Evolutionary conservation across 2,329 filamentous ascomycete species (phyloP).

Genomic region (Mollisia scopiformis): DNA sequence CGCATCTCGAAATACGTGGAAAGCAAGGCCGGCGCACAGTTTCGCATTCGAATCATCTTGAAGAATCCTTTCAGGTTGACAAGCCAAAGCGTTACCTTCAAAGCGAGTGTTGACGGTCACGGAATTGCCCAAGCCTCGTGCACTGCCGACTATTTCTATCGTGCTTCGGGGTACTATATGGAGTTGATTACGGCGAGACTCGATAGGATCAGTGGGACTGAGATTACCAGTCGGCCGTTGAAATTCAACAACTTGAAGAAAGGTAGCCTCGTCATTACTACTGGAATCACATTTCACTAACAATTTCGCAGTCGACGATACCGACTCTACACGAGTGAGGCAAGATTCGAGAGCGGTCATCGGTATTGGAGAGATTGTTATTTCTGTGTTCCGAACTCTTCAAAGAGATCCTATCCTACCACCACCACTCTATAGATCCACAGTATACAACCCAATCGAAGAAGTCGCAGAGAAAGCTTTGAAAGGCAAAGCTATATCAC

Average conservation of each 20-base stretch:
- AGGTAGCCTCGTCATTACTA: neutral
- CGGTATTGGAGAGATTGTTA: constrained; percentile 22
- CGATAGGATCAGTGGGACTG: constrained; percentile 11
- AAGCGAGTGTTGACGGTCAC: constrained; percentile 22
- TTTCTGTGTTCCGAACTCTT: constrained; percentile 14
- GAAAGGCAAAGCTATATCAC: constrained; percentile 21
- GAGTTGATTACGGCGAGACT: constrained; percentile 8
- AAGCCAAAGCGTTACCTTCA: constrained; percentile 13
- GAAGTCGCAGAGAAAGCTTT: constrained; percentile 19
- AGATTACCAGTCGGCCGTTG: constrained; percentile 13
- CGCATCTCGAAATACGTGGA: constrained; percentile 23
- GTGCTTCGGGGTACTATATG: constrained; percentile 10
- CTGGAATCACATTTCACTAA: neutral
- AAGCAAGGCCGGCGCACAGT: constrained; percentile 22
- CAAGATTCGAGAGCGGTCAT: constrained; percentile 18
- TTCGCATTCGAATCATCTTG: constrained; percentile 18
- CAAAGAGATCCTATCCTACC: neutral
- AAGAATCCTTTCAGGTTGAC: constrained; percentile 15
- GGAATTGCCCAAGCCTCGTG: constrained; percentile 14
- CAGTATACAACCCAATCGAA: constrained; percentile 1
- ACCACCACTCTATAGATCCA: neutral
- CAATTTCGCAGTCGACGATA: constrained; percentile 22
- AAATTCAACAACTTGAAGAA: constrained; percentile 21
- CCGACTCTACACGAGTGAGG: constrained; percentile 17
- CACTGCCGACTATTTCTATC: constrained; percentile 1